phyloP scores from a whole-genome alignment of 768 basidiomycete species.

The Pleurotus eryngii region DNA sequence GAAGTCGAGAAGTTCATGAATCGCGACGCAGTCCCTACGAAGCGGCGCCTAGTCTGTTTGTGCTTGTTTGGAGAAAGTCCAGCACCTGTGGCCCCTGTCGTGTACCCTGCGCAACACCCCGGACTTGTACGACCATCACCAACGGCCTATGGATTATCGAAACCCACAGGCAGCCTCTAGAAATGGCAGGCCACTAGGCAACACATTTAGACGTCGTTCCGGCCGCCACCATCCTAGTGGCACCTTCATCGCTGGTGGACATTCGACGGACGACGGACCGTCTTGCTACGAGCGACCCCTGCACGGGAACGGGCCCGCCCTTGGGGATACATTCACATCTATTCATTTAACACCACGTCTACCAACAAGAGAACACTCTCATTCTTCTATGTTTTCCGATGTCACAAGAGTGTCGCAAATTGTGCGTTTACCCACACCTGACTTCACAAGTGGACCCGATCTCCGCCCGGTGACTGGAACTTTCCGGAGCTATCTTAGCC shows the following conservation, averaged over 20 bases:
- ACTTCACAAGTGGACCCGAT: constrained; percentile 11
- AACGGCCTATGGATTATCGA: neutral
- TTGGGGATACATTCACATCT: neutral
- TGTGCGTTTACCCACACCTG: constrained; percentile 16
- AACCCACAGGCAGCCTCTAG: neutral
- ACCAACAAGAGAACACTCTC: neutral
- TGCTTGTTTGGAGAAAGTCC: too few species aligned
- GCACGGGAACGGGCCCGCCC: neutral
- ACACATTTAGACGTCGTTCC: neutral
- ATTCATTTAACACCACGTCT: neutral
- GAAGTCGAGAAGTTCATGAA: too few species aligned
- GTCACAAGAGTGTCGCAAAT: constrained; percentile 7
- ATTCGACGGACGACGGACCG: neutral
- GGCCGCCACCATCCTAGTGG: neutral
- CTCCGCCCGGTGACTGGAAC: neutral
- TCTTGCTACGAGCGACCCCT: neutral
- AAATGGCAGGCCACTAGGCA: neutral
- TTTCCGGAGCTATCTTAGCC: constrained; percentile 14
- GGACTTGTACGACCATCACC: neutral
- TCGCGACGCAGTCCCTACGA: too few species aligned
- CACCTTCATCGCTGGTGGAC: neutral
- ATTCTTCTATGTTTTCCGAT: constrained; percentile 7
- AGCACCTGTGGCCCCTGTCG: too few species aligned
- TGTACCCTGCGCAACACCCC: too few species aligned
- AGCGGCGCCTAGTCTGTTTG: too few species aligned